phyloP scores from a whole-genome alignment of 768 basidiomycete species.

The Dioszegia hungarica region DNA sequence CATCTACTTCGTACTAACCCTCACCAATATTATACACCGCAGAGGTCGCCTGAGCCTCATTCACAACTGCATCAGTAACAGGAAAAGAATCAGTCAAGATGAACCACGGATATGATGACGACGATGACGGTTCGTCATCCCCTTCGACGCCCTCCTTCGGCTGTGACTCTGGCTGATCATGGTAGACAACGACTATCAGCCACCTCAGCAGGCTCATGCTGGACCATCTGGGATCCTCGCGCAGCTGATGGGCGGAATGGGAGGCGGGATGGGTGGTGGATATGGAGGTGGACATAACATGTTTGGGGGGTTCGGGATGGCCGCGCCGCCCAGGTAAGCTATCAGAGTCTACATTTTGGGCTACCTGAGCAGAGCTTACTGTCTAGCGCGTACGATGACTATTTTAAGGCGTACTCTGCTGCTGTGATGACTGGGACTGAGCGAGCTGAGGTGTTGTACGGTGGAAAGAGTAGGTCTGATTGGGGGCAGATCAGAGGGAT shows the following conservation, averaged over 20 bases:
- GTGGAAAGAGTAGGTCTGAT: slow-evolving; percentile 80
- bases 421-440: slow-evolving; percentile 85
- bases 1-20: not conserved
- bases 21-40: not conserved
- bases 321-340: slow-evolving; percentile 7
- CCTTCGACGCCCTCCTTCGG: not conserved
- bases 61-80: too few relatives aligned
- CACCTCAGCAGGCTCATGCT: slow-evolving; percentile 12
- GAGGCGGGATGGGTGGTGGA: slow-evolving; percentile 29
- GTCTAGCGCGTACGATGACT: slow-evolving; percentile 73
- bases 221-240: slow-evolving; percentile 34
- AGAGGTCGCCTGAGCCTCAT: too few relatives aligned
- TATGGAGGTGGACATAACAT: slow-evolving; percentile 12
- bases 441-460: slow-evolving; percentile 87
- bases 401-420: slow-evolving; percentile 89
- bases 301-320: slow-evolving; percentile 13
- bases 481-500: not conserved
- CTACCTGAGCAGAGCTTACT: not conserved
- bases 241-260: slow-evolving; percentile 44
- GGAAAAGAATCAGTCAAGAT: slow-evolving; percentile 17
- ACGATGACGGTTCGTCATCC: slow-evolving; percentile 32
- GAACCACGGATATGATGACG: slow-evolving; percentile 48
- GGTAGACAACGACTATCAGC: slow-evolving; percentile 19
- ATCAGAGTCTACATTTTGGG: too few relatives aligned
- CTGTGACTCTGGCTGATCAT: too few relatives aligned